Evolutionary conservation across 2,329 filamentous ascomycete species (phyloP), one percentile per base, ranked within the genome.

Genomic region (Shiraia sp.): DNA sequence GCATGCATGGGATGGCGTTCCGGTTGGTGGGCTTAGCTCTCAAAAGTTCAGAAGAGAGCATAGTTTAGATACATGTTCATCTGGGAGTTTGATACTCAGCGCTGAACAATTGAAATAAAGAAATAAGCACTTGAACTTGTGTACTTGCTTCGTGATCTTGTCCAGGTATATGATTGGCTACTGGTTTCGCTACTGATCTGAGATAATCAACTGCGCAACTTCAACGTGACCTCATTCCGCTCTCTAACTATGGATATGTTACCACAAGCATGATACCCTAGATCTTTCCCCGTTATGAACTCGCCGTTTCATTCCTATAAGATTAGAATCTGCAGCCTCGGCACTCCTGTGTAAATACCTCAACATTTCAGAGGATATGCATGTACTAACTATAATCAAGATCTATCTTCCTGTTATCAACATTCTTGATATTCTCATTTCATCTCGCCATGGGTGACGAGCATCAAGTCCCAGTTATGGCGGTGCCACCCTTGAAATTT

Each of bases 1-100:
- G 57, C 57, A 63, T 66, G 61, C 64, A 68, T 68, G 60, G 51
- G 60, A 64, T 44, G 66, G 66, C 66, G 64, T 68, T 69, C 53
- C 51, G 64, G 59, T 35, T 49, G 48, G 39, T 51, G 45, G 50
- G 52, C 50, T 45, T 43, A 41, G 48, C 46, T 57, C 48, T 49
- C 42, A 55, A 53, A 55, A 57, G 53, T 49, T 56, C n/a, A 40
- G 45, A 43, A 47, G 45, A 45, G 52, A 50, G 46, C 42, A 35
- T 45, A 30, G 36, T 36, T 32, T 35, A 49, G 42, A 45, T 51
- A 50, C 45, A 53, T 37, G 37, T 43, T 16, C 27, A 42, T 36
- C 31, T 43, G 38, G 44, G 40, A 42, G 42, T 33, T 40, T 45
- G 42, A 15, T 22, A 7, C 31, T 22, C 31, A n/a, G 22, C 22